A percentile compares a stretch with the other conserved stretches of the same genome.
These are phyloP conservation scores for Cairneyella variabilis DNA, from an alignment of 495 filamentous ascomycete genomes.

Conservation along the genomic window DNA sequence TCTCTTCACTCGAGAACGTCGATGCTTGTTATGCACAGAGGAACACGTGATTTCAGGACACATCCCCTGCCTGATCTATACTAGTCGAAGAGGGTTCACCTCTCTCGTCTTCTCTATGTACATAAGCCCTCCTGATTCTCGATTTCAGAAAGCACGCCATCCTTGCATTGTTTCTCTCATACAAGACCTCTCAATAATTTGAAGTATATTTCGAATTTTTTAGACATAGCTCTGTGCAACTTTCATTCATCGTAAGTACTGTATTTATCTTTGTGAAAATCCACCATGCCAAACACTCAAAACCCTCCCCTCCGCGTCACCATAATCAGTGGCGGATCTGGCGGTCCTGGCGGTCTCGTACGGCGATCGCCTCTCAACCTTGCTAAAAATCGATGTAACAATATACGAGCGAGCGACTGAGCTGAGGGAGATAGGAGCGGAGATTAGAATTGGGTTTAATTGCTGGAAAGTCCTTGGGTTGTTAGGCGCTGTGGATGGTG, in stretches of 20 bases:
- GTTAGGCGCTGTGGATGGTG: constrained; percentile 38
- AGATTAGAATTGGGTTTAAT: constrained; percentile 40
- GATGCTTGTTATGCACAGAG: too few relatives aligned
- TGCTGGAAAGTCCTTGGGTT: constrained; percentile 43
- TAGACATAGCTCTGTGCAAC: neutral
- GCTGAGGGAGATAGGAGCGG: constrained; percentile 45
- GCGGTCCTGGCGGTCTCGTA: constrained; percentile 44
- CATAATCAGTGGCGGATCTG: constrained; percentile 29
- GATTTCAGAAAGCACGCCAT: neutral
- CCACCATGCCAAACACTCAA: constrained; percentile 42
- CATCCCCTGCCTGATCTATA: too few relatives aligned
- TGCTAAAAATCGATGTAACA: constrained; percentile 39
- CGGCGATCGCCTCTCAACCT: constrained; percentile 44
- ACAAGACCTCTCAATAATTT: neutral
- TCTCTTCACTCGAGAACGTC: too few relatives aligned
- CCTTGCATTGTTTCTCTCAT: neutral
- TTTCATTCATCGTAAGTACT: neutral
- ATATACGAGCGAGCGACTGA: constrained; percentile 47
- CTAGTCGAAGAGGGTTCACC: too few relatives aligned
- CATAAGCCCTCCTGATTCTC: too few relatives aligned
- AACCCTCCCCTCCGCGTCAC: constrained; percentile 16
- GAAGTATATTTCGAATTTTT: neutral
- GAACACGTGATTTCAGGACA: too few relatives aligned
- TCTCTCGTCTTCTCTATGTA: too few relatives aligned
- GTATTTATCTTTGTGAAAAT: neutral